phyloP scores from a whole-genome alignment of 805 yeast genomes.

The Pichia cephalocereana region DNA sequence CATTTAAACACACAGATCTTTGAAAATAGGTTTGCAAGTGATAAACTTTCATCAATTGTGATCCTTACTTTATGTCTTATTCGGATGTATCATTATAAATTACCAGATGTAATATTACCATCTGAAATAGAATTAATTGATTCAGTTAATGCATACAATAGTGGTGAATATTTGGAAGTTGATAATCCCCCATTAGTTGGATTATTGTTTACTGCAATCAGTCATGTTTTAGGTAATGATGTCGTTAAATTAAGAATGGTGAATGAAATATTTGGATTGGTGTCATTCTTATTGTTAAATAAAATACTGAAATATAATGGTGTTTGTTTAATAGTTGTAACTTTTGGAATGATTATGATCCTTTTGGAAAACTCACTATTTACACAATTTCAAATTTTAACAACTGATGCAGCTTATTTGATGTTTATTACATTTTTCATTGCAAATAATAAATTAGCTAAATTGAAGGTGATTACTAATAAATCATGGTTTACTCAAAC shows the following conservation, averaged over 20 bases:
- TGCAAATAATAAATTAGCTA: conserved; percentile 14
- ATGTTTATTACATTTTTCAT: conserved; percentile 39
- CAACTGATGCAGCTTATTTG: conserved; percentile 37
- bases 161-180: conserved; percentile 59
- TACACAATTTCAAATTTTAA: conserved; percentile 48
- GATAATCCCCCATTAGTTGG: conserved; percentile 77
- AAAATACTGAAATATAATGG: conserved; percentile 47
- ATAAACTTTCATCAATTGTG: conserved; percentile 13
- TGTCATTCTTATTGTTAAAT: conserved; percentile 43
- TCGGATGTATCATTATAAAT: conserved; percentile 33
- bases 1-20: background rate
- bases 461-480: conserved; percentile 33
- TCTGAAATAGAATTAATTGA: conserved; percentile 69
- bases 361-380: conserved; percentile 57
- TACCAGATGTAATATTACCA: conserved; percentile 74
- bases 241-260: conserved; percentile 41
- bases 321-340: conserved; percentile 41
- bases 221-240: conserved; percentile 44
- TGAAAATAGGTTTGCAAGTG: background rate
- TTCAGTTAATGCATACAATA: conserved; percentile 57
- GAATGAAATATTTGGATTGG: conserved; percentile 47
- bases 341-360: conserved; percentile 42
- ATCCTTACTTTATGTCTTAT: background rate
- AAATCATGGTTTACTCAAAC: conserved; percentile 45
- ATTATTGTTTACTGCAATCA: conserved; percentile 59